Percentiles rank a stretch among this genome's conserved stretches.
Evolutionary conservation across 148 eudicot genomes (phyloP).

Genomic region (Silene latifolia): DNA sequence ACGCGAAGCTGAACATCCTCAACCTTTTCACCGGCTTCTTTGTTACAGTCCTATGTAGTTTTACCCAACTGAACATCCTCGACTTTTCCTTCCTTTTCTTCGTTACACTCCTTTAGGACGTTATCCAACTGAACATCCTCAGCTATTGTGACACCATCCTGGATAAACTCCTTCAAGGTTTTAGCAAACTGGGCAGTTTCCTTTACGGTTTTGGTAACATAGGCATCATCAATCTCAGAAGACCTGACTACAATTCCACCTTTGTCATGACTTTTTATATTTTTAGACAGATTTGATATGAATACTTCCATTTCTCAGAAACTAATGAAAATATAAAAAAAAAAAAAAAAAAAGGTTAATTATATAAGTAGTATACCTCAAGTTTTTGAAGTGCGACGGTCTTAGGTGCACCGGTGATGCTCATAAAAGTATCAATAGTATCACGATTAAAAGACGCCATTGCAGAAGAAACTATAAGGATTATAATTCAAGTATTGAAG

Average conservation of each 20-base stretch:
- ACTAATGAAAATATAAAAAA: no score
- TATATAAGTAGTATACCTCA: conserved; percentile 37
- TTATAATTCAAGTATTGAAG: neutral
- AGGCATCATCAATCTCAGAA: neutral
- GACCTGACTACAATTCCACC: neutral
- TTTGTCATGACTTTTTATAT: neutral
- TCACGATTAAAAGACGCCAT: conserved; percentile 70
- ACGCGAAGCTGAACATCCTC: neutral
- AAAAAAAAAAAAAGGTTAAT: no score
- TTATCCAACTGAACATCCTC: neutral
- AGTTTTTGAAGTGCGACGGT: conserved; percentile 53
- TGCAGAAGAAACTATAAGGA: neutral
- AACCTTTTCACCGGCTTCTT: neutral
- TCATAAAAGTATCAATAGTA: conserved; percentile 70
- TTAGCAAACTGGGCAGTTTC: neutral
- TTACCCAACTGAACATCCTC: neutral
- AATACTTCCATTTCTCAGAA: no score
- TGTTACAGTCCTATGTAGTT: neutral
- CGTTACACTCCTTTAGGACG: neutral
- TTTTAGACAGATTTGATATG: no score
- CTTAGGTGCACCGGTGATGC: conserved; percentile 76
- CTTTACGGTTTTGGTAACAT: conserved; percentile 9
- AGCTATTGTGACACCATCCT: neutral
- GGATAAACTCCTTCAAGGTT: neutral
- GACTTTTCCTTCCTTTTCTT: neutral